Evolutionary conservation across 2,329 filamentous ascomycete species (phyloP).

Genomic region (Blastomyces gilchristii): DNA sequence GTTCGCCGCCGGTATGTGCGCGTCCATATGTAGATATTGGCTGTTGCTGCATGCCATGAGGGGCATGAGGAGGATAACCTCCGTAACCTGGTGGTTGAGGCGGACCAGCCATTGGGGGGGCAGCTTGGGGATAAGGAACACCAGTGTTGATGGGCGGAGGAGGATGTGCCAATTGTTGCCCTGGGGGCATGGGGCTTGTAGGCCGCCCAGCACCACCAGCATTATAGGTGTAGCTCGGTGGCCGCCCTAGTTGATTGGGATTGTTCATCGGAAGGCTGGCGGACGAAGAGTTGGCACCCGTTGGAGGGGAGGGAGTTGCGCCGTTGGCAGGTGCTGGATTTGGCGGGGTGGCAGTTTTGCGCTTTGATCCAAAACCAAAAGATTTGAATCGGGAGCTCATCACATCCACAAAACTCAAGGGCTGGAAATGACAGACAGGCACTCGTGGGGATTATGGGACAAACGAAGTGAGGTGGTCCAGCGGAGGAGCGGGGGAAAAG

Average conservation of each 20-base stretch:
- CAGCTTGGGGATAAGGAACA: constrained; percentile 38
- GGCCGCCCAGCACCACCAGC: constrained; percentile 40
- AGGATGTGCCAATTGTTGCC: constrained; percentile 20
- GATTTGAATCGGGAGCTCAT: constrained; percentile 45
- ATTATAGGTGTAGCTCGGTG: constrained; percentile 53
- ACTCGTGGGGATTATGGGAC: background rate
- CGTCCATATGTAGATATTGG: constrained; percentile 20
- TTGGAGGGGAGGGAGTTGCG: constrained; percentile 28
- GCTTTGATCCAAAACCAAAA: constrained; percentile 40
- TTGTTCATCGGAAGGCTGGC: constrained; percentile 48
- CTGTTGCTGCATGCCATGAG: constrained; percentile 17
- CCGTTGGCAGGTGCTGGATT: constrained; percentile 22
- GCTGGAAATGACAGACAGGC: constrained; percentile 6
- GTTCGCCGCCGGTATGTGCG: constrained; percentile 45
- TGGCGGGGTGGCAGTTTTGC: constrained; percentile 38
- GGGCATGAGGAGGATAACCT: constrained; percentile 26
- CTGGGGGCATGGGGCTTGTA: constrained; percentile 43
- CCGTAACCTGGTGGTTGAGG: constrained; percentile 37
- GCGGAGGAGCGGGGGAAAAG: constrained; percentile 4
- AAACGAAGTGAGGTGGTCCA: constrained; percentile 14
- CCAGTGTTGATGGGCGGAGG: constrained; percentile 48
- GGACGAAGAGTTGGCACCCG: constrained; percentile 36
- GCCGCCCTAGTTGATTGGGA: constrained; percentile 47
- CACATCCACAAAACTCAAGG: constrained; percentile 33
- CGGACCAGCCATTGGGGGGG: constrained; percentile 27